Conservation (phyloP, 345 rosid species). For the Aurinia saxatilis region DNA sequence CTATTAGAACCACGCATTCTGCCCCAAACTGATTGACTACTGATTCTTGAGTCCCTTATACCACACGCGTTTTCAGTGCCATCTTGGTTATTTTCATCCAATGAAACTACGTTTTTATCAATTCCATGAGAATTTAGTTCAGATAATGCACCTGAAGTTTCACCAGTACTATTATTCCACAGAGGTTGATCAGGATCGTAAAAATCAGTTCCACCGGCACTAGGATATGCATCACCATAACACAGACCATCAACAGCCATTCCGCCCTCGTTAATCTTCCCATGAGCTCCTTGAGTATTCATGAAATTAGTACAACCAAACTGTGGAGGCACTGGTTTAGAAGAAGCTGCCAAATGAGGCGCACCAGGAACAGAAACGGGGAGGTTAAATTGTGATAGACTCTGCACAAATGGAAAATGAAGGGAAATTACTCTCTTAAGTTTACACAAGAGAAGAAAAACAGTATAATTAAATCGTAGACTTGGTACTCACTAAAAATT, state of each 20-base stretch:
- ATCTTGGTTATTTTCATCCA: slow-evolving; percentile 41
- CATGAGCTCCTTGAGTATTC: slow-evolving; percentile 36
- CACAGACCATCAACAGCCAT: slow-evolving; percentile 50
- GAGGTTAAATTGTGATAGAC: slow-evolving; percentile 95
- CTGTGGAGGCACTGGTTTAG: slow-evolving; percentile 45
- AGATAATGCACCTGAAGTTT: slow-evolving; percentile 47
- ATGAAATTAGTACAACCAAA: slow-evolving; percentile 50
- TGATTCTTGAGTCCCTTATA: slow-evolving; percentile 35
- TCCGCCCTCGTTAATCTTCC: slow-evolving; percentile 39
- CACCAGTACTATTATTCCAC: slow-evolving; percentile 75
- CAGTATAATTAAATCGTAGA: not conserved
- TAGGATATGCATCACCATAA: slow-evolving; percentile 49
- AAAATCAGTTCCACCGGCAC: slow-evolving; percentile 61
- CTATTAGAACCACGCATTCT: slow-evolving; percentile 46
- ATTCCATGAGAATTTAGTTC: slow-evolving; percentile 44
- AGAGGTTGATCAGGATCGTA: slow-evolving; percentile 99
- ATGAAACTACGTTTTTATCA: slow-evolving; percentile 46
- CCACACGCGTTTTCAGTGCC: slow-evolving; percentile 38
- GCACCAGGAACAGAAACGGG: slow-evolving; percentile 85
- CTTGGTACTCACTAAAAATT: not conserved
- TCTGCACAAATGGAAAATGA: slow-evolving; percentile 51
- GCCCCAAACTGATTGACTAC: slow-evolving; percentile 64
- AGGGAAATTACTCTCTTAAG: slow-evolving; percentile 20
- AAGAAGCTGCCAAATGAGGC: slow-evolving; percentile 52
- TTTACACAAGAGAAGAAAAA: not conserved